Conservation (phyloP, 768 basidiomycete genomes). For the Mycena amicta region DNA sequence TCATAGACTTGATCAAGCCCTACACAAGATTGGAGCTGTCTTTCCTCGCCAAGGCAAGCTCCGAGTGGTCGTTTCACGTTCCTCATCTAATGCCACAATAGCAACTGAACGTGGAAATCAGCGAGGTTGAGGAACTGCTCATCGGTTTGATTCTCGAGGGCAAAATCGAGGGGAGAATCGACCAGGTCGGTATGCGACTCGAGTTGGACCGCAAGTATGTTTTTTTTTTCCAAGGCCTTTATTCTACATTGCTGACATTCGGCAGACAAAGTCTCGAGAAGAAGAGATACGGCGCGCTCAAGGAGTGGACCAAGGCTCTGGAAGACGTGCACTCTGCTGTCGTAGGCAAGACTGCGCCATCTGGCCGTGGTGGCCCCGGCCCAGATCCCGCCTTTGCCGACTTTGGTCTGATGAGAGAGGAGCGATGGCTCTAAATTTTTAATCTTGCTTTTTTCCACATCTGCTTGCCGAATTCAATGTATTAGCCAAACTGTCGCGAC, state of each 20-base stretch:
- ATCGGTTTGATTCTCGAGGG: slow-evolving; percentile 94
- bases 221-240: slow-evolving; percentile 17
- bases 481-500: background rate
- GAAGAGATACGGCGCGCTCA: slow-evolving; percentile 79
- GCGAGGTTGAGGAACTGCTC: slow-evolving; percentile 92
- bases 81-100: slow-evolving; percentile 31
- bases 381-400: slow-evolving; percentile 35
- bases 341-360: slow-evolving; percentile 65
- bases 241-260: slow-evolving; percentile 1
- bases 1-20: slow-evolving; percentile 97
- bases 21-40: slow-evolving; percentile 93
- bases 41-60: slow-evolving; percentile 79
- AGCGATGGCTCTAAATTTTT: slow-evolving; percentile 35
- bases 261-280: slow-evolving; percentile 83
- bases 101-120: slow-evolving; percentile 94
- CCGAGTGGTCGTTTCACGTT: background rate
- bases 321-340: slow-evolving; percentile 77
- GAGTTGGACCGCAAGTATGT: slow-evolving; percentile 86
- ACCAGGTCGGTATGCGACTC: slow-evolving; percentile 92
- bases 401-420: slow-evolving; percentile 35
- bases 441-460: background rate
- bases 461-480: too few species aligned
- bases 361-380: slow-evolving; percentile 41
- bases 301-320: slow-evolving; percentile 82
- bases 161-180: slow-evolving; percentile 95